Evolutionary conservation across 352 stramenopile species (phyloP).

Genomic region (Phytopythium vexans): DNA sequence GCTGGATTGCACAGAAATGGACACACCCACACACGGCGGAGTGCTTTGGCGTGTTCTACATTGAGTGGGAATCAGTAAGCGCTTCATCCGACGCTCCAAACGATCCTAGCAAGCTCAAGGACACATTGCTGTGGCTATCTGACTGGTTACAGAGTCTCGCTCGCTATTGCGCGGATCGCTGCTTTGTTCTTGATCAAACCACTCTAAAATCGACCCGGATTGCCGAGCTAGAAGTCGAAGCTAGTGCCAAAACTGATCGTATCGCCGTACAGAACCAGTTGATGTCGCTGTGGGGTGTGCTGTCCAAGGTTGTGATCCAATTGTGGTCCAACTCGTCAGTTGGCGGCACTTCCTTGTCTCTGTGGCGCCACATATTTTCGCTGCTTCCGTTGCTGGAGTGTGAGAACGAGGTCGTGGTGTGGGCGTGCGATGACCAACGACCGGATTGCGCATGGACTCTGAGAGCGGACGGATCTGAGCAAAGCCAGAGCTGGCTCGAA

Average conservation of each 20-base stretch:
- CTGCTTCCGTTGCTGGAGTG: no score
- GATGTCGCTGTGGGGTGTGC: no score
- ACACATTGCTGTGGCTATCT: not conserved
- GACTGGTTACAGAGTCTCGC: conserved; percentile 3
- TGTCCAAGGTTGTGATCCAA: no score
- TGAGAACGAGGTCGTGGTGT: no score
- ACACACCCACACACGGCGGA: not conserved
- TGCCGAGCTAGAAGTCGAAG: not conserved
- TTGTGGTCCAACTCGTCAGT: no score
- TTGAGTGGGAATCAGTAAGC: conserved; percentile 1
- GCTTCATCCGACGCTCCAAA: not conserved
- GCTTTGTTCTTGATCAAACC: not conserved
- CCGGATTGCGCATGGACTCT: no score
- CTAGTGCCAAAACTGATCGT: not conserved
- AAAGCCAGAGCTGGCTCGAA: no score
- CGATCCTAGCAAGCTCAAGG: not conserved
- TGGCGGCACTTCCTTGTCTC: no score
- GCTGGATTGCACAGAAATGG: no score
- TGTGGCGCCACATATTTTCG: no score
- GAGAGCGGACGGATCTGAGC: no score
- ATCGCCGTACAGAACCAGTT: not conserved
- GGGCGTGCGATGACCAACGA: no score
- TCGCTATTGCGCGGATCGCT: not conserved
- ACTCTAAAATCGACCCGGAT: not conserved
- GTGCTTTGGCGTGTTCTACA: conserved; percentile 3